Conservation (phyloP, 495 filamentous ascomycete genomes). For the Stereocaulon alpinum region DNA sequence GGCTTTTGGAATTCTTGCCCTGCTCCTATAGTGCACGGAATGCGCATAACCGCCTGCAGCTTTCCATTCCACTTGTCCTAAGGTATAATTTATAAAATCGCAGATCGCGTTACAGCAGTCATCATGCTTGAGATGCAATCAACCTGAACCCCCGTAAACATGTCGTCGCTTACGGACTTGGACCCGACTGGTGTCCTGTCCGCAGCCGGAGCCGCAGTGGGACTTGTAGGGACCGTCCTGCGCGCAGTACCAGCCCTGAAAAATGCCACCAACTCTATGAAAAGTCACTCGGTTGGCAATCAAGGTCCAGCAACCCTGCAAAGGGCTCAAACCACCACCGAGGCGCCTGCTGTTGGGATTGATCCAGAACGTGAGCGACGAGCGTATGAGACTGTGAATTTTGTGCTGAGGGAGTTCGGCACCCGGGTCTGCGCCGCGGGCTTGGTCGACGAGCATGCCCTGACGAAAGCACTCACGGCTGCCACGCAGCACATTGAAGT, state of each 20-base stretch:
- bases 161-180: neutral
- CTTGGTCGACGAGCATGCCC: conserved; percentile 11
- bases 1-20: too few relatives aligned
- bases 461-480: conserved; percentile 11
- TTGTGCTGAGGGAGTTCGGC: conserved; percentile 13
- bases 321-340: neutral
- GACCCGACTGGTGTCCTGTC: conserved; percentile 11
- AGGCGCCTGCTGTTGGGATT: neutral
- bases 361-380: conserved; percentile 13
- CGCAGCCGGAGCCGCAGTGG: conserved; percentile 7
- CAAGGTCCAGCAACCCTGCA: neutral
- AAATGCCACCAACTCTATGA: conserved; percentile 9
- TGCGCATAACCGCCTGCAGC: too few relatives aligned
- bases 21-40: too few relatives aligned
- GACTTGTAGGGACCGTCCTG: conserved; percentile 6
- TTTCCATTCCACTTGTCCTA: too few relatives aligned
- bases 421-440: conserved; percentile 9
- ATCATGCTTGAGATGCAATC: too few relatives aligned
- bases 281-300: neutral
- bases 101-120: too few relatives aligned
- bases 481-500: conserved; percentile 12
- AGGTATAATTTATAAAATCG: too few relatives aligned
- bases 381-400: conserved; percentile 16
- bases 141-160: neutral
- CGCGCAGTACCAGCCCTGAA: conserved; percentile 12